Evolutionary conservation across 1,284 basidiomycete species (phyloP).

Genomic region (Cerioporus squamosus): DNA sequence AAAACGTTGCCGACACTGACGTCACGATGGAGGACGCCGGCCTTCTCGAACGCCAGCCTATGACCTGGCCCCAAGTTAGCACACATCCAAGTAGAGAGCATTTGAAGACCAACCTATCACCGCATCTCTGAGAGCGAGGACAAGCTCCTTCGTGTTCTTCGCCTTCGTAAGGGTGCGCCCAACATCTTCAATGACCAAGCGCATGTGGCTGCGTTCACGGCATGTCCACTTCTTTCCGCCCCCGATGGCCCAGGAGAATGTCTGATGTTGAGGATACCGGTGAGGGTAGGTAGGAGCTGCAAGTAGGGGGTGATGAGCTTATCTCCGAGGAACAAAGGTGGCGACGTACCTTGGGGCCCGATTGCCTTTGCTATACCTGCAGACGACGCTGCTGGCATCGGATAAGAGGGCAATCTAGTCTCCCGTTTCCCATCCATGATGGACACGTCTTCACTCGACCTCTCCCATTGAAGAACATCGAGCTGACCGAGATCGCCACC

Average conservation of each 20-base stretch:
- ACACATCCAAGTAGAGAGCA: not conserved
- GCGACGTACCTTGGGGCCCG: not conserved
- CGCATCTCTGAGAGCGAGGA: slow-evolving; percentile 11
- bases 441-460: not conserved
- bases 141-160: slow-evolving; percentile 13
- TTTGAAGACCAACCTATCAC: slow-evolving; percentile 15
- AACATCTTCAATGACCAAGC: slow-evolving; percentile 14
- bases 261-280: slow-evolving; percentile 5
- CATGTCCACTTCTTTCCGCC: not conserved
- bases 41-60: not conserved
- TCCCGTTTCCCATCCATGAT: not conserved
- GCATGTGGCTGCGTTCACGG: slow-evolving; percentile 22
- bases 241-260: slow-evolving; percentile 8
- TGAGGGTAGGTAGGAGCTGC: not conserved
- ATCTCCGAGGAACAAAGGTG: not conserved
- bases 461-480: slow-evolving; percentile 8
- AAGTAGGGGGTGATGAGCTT: not conserved
- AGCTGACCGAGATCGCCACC: slow-evolving; percentile 11
- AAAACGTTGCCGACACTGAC: not conserved
- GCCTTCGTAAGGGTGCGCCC: slow-evolving; percentile 14
- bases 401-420: not conserved
- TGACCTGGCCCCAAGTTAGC: not conserved
- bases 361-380: too few species aligned
- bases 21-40: not conserved
- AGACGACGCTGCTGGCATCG: not conserved